Percentiles rank a stretch among this genome's conserved stretches.
These are phyloP conservation scores for Cytospora chrysosperma DNA, from an alignment of 2,329 filamentous ascomycete species.

Conservation along the genomic window DNA sequence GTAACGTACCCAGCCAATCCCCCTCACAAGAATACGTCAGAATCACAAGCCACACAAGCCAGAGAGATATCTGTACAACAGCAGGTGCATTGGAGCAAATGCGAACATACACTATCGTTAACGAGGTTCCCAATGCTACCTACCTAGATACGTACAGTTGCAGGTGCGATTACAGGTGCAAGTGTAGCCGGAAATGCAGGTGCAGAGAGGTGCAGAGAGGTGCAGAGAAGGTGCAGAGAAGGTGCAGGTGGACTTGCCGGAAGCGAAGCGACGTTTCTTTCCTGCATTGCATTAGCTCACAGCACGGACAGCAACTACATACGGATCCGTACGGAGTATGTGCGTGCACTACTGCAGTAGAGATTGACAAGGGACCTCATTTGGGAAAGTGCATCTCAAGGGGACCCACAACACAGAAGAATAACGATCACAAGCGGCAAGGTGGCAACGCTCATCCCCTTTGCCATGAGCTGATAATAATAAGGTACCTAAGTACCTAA, in stretches of 20 bases:
- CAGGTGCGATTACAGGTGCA: background rate
- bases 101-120: background rate
- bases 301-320: background rate
- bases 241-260: background rate
- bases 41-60: background rate
- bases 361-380: background rate
- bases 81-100: background rate
- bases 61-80: background rate
- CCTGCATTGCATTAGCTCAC: background rate
- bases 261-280: background rate
- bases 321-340: too few relatives aligned
- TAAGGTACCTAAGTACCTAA: too few relatives aligned
- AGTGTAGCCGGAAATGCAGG: background rate
- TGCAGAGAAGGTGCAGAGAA: background rate
- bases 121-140: background rate
- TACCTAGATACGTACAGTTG: background rate
- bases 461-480: too few relatives aligned
- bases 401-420: background rate
- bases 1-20: background rate
- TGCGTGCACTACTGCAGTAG: too few relatives aligned
- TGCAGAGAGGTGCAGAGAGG: background rate
- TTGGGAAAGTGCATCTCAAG: constrained; percentile 4
- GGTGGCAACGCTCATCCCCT: background rate
- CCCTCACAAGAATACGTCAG: background rate
- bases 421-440: background rate